phyloP scores from a whole-genome alignment of 768 basidiomycete species.

The Epithele typhae region DNA sequence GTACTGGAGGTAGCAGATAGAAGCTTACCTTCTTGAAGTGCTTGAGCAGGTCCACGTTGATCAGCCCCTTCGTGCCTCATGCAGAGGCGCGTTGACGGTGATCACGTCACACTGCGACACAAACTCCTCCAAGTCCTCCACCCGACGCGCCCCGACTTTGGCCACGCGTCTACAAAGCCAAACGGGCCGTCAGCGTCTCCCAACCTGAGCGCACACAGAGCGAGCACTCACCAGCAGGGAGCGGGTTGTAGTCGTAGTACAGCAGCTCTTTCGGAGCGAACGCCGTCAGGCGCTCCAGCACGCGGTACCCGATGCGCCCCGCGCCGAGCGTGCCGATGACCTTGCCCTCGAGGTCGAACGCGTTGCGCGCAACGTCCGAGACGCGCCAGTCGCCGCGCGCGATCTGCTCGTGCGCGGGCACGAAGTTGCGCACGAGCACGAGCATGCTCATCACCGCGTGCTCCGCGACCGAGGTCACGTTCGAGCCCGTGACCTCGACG shows the following conservation, averaged over 20 bases:
- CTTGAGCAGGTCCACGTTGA: slow-evolving; percentile 76
- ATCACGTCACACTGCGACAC: slow-evolving; percentile 60
- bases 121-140: slow-evolving; percentile 73
- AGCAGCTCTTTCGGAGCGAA: slow-evolving; percentile 89
- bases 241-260: slow-evolving; percentile 82
- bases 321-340: slow-evolving; percentile 86
- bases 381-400: slow-evolving; percentile 85
- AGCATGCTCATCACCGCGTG: slow-evolving; percentile 91
- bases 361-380: slow-evolving; percentile 74
- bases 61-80: slow-evolving; percentile 81
- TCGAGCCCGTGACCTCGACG: slow-evolving; percentile 72
- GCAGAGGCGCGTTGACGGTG: slow-evolving; percentile 83
- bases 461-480: slow-evolving; percentile 88
- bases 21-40: slow-evolving; percentile 72
- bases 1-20: background rate
- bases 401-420: slow-evolving; percentile 87
- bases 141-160: slow-evolving; percentile 65
- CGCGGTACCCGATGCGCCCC: slow-evolving; percentile 84
- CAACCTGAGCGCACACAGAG: background rate
- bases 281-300: slow-evolving; percentile 71
- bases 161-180: slow-evolving; percentile 45
- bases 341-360: slow-evolving; percentile 88
- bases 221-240: slow-evolving; percentile 38
- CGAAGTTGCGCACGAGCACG: slow-evolving; percentile 84
- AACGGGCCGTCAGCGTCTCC: background rate